Evolutionary conservation across 1,284 basidiomycete species (phyloP), one percentile per base, ranked within the genome.

Genomic region (Bjerkandera adusta): DNA sequence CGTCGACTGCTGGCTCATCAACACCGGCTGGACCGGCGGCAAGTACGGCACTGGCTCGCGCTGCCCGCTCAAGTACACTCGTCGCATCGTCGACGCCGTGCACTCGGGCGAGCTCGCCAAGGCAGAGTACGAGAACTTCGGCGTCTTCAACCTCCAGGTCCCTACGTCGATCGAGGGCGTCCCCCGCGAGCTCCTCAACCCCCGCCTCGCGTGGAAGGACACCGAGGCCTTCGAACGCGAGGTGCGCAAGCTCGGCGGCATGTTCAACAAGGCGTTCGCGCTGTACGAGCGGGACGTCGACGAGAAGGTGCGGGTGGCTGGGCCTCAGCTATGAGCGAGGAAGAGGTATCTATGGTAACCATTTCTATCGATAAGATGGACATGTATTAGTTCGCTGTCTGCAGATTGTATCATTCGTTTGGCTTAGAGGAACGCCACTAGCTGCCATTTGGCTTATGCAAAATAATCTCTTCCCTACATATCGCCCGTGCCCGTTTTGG

Each of bases 21-120:
- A 99, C 86, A 98, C 96, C 16, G 96, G 96, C 62, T 99, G 96
- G 96, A 89, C 91, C 48, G 88, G 91, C 52, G 96, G 96, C 68
- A 94, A 93, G 71, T 99, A 85, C 67, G 96, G 96, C 48, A 71
- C 72, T 18, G 92, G 92, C 57, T 90, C 89, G 70, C 90, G 94
- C 55, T 97, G 94, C 81, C 88, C 94, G 24, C 85, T 97, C 73
- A 92, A 91, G 68, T 92, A 88, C 76, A 98, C 96, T 35, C 92
- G 96, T 49, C 86, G 87, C 53, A 98, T 98, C 69, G 88, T 99
- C 68, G 93, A 97, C 68, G 89, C 94, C 36, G 94, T 99, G 65
- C 97, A 99, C 78, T 87, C 92, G 53, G 96, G 96, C 52, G 82
- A 86, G 63, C 85, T 99, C 57, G 80, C 87, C 61, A 79, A 89